phyloP scores from a whole-genome alignment of 345 rosid species.

The Eucalyptus curtisii region DNA sequence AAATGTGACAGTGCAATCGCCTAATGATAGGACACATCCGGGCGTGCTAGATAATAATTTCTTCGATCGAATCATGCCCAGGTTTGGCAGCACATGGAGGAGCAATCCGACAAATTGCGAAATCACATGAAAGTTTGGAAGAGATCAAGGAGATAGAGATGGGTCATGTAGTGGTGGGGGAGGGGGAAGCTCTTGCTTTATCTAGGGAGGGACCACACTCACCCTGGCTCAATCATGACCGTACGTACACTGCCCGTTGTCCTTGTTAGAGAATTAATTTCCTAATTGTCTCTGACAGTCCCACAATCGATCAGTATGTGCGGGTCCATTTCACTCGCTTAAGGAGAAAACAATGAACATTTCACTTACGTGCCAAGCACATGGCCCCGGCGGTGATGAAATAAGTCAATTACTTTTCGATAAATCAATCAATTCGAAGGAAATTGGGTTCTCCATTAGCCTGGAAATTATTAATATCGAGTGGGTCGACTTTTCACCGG shows the following conservation, averaged over 20 bases:
- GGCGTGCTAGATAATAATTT: background rate
- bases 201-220: background rate
- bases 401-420: background rate
- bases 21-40: background rate
- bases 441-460: background rate
- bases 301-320: background rate
- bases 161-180: background rate
- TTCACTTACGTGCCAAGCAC: background rate
- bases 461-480: background rate
- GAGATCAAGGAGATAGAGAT: background rate
- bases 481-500: background rate
- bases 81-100: background rate
- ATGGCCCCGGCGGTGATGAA: background rate
- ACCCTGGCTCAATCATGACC: background rate
- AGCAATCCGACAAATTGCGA: background rate
- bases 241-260: background rate
- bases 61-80: background rate
- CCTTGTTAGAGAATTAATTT: no score
- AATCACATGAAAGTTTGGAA: background rate
- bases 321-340: background rate
- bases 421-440: background rate
- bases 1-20: background rate
- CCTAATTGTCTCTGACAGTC: no score
- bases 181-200: background rate
- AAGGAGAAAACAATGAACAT: background rate